phyloP scores from a whole-genome alignment of 129 eudicot genomes.

The Flaveria brownii region DNA sequence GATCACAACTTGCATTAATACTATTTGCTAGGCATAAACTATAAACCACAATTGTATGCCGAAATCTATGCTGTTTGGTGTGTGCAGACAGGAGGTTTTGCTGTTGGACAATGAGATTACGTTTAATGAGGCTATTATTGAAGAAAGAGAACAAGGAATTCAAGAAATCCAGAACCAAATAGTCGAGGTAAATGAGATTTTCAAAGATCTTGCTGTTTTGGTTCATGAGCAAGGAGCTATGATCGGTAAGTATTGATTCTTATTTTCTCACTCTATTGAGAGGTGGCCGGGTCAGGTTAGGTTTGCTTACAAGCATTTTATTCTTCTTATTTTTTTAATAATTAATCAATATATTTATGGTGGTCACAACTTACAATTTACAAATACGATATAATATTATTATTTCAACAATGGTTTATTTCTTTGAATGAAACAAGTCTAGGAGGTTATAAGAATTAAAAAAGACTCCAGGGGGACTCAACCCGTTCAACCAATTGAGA shows the following conservation, averaged over 20 bases:
- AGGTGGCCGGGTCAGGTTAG: neutral
- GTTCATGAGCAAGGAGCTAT: slow-evolving; percentile 61
- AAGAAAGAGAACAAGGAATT: slow-evolving; percentile 82
- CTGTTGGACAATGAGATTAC: slow-evolving; percentile 59
- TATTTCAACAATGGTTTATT: neutral
- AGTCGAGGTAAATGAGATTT: slow-evolving; percentile 68
- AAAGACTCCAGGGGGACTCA: neutral
- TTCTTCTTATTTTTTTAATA: neutral
- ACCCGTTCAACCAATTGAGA: neutral
- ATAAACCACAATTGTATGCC: neutral
- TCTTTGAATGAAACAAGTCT: neutral
- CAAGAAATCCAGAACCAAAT: slow-evolving; percentile 71
- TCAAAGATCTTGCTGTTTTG: slow-evolving; percentile 71
- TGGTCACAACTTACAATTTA: neutral
- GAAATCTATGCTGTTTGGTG: neutral
- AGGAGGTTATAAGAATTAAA: neutral
- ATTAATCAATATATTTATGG: neutral
- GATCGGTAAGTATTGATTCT: slow-evolving; percentile 45
- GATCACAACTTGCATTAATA: neutral
- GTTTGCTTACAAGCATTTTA: neutral
- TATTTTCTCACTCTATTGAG: neutral
- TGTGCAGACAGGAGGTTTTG: slow-evolving; percentile 48
- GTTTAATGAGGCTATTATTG: slow-evolving; percentile 68
- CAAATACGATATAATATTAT: neutral
- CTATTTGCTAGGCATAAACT: neutral